Percentiles rank a stretch among this genome's conserved stretches.
These are phyloP conservation scores for Suillus sp. DNA, from an alignment of 768 basidiomycete genomes.

Conservation along the genomic window DNA sequence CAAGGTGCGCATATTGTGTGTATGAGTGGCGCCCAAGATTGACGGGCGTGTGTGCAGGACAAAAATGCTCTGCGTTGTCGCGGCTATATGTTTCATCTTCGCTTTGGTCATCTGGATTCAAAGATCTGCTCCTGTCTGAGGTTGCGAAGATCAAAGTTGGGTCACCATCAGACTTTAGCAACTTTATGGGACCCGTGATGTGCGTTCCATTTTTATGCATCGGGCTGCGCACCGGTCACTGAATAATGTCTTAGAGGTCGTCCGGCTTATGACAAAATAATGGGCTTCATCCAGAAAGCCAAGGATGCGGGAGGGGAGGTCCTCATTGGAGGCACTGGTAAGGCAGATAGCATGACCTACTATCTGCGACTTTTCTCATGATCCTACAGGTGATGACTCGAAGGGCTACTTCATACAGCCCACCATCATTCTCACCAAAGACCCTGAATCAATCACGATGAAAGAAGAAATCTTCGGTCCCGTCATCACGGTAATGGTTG, in stretches of 20 bases:
- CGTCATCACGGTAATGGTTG: conserved; percentile 74
- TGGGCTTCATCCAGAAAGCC: conserved; percentile 81
- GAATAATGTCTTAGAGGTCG: conserved; percentile 54
- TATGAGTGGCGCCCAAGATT: conserved; percentile 1
- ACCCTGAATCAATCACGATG: conserved; percentile 88
- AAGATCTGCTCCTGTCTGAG: conserved; percentile 72
- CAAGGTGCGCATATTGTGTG: conserved; percentile 56
- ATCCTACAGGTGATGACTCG: conserved; percentile 70
- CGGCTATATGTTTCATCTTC: conserved; percentile 88
- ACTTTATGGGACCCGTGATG: conserved; percentile 99
- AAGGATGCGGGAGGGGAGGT: conserved; percentile 89
- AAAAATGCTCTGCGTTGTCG: conserved; percentile 96
- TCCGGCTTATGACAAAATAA: conserved; percentile 87
- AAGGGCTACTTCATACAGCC: conserved; percentile 94
- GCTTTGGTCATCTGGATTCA: conserved; percentile 86
- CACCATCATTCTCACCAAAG: conserved; percentile 90
- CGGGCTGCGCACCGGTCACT: neutral
- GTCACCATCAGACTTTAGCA: conserved; percentile 66
- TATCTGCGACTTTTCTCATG: neutral
- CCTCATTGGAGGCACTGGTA: conserved; percentile 81
- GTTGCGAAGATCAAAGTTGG: conserved; percentile 87
- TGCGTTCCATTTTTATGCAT: conserved; percentile 35
- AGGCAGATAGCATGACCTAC: conserved; percentile 20
- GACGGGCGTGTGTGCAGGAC: conserved; percentile 48
- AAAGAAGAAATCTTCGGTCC: conserved; percentile 97